phyloP scores from a whole-genome alignment of 1,284 basidiomycete genomes.

The Puccinia polysora region DNA sequence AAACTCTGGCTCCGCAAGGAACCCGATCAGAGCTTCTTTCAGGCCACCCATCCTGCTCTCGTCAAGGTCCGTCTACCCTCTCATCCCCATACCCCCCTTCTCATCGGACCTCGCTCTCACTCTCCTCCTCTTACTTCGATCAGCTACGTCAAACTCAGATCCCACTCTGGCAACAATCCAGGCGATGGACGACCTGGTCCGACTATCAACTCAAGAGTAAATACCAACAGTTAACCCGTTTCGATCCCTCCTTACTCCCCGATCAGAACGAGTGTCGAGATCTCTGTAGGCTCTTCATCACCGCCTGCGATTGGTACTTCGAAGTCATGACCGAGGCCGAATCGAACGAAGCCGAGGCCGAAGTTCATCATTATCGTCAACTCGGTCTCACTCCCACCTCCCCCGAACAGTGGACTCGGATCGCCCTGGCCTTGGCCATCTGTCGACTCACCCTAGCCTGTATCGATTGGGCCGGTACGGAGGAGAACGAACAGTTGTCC shows the following conservation, averaged over 20 bases:
- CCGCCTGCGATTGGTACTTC: slow-evolving; percentile 35
- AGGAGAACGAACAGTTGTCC: slow-evolving; percentile 13
- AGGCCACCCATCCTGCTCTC: slow-evolving; percentile 30
- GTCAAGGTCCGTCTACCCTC: slow-evolving; percentile 11
- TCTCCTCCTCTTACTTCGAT: background rate
- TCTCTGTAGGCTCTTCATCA: slow-evolving; percentile 8
- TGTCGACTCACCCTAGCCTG: slow-evolving; percentile 30
- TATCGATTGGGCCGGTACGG: slow-evolving; percentile 31
- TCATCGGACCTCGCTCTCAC: background rate
- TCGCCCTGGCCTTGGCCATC: slow-evolving; percentile 26
- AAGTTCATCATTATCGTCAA: slow-evolving; percentile 17
- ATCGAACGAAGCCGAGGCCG: slow-evolving; percentile 1
- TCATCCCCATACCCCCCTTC: background rate
- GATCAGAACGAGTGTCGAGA: slow-evolving; percentile 21
- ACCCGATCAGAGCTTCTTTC: slow-evolving; percentile 29
- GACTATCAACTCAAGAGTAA: slow-evolving; percentile 23
- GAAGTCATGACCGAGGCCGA: slow-evolving; percentile 19
- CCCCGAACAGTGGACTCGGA: slow-evolving; percentile 23
- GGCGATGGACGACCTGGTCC: slow-evolving; percentile 8
- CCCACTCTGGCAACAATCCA: slow-evolving; percentile 1
- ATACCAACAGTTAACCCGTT: slow-evolving; percentile 21
- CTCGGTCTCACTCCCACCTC: slow-evolving; percentile 7
- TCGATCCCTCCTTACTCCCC: slow-evolving; percentile 21
- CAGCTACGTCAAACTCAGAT: slow-evolving; percentile 21
- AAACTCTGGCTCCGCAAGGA: slow-evolving; percentile 40